Base-by-base conservation (phyloP, 768 basidiomycete species). In the Trametes sanguinea region DNA sequence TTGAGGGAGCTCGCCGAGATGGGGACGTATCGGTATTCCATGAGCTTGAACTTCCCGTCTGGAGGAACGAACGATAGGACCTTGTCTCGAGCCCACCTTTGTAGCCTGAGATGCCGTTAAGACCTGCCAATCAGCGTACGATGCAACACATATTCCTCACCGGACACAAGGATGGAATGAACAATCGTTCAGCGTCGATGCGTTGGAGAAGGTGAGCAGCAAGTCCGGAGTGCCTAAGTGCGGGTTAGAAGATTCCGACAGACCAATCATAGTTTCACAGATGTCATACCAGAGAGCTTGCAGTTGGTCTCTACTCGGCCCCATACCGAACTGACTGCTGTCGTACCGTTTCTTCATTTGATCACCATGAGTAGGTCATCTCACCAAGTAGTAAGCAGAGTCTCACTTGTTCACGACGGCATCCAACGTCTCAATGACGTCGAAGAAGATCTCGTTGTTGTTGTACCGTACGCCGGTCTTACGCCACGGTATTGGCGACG, bases 111-210 rank as follows among this genome's bases (percentile, higher is more conserved):
- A 6, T 30, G 17, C 27, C 27, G 50, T 29, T 22, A 22, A 22
- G 22, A 22, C 22, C 22, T 22, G 22, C 22, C 30, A 54, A 43
- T 48, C 43, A 3, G 16, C 33, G 53, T 7, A 92, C 17, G 2
- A n/a, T 14, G 48, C 6, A 66, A 30, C 7, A 37, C 35, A 57
- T 27, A 2, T 42, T 10, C 72, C 84, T 60, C 73, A 93, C 93
- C 95, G 83, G 58, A 98, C 87, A 72, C 94, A 97, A 33, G 95
- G 86, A 72, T 98, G 96, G 74, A 98, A 96, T 2, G 91, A 85
- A 64, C 88, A 90, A 67, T 95, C 92, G 2, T 78, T 79, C 68
- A 95, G 76, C 33, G 85, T 81, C 67, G 84, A 84, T 1, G 91
- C 82, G 71, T 92, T 94, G 6, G 84, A 80, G 71, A 96, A 91